phyloP scores from a whole-genome alignment of 192 early-diverging fungal genomes.

The Entophlyctis helioformis region DNA sequence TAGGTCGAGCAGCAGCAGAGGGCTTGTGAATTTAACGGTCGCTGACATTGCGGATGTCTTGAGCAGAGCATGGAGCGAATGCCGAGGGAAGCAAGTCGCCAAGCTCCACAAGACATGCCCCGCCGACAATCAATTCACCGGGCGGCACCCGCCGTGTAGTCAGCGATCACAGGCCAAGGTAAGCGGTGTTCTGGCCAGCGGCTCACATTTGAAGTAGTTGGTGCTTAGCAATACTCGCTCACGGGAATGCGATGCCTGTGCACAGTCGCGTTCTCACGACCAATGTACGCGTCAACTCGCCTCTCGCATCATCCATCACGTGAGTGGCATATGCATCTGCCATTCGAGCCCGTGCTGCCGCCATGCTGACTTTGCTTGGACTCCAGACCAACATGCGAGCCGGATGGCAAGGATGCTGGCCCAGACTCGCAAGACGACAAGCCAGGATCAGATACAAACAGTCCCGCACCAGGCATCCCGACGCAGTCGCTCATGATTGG shows the following conservation, averaged over 20 bases:
- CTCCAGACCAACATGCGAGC: not conserved
- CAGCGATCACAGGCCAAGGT: too few relatives aligned
- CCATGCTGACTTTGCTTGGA: not conserved
- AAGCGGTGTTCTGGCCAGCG: too few relatives aligned
- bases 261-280: too few relatives aligned
- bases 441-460: not conserved
- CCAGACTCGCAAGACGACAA: not conserved
- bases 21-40: not conserved
- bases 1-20: slow-evolving; percentile 2
- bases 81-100: too few relatives aligned
- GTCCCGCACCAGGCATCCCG: not conserved
- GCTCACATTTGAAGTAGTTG: too few relatives aligned
- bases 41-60: not conserved
- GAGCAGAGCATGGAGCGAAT: too few relatives aligned
- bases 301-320: slow-evolving; percentile 15
- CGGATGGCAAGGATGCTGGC: not conserved
- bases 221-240: too few relatives aligned
- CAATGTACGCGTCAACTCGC: slow-evolving; percentile 21
- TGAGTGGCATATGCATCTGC: slow-evolving; percentile 2
- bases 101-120: too few relatives aligned
- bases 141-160: too few relatives aligned
- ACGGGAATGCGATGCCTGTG: too few relatives aligned
- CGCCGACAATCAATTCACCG: too few relatives aligned
- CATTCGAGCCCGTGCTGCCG: not conserved
- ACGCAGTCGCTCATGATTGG: too few relatives aligned